These are phyloP conservation scores for Stemphylium beticola DNA, from an alignment of 2,329 filamentous ascomycete genomes.

Conservation along the genomic window DNA sequence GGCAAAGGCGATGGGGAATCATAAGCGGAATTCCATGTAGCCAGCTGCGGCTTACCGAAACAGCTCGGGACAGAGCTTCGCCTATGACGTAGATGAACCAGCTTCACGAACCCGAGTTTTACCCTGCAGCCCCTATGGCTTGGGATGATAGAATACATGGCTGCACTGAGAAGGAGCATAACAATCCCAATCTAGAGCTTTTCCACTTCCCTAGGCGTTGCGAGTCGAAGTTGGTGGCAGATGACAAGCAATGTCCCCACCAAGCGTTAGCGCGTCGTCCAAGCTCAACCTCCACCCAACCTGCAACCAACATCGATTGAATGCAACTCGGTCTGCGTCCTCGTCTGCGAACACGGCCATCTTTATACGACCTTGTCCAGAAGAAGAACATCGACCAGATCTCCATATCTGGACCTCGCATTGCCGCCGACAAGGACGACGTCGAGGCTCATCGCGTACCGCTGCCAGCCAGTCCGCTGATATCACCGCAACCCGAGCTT, in stretches of 20 bases:
- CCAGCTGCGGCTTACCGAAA: constrained; percentile 2
- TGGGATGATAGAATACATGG: neutral
- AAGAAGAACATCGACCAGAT: constrained; percentile 56
- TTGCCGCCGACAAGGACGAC: constrained; percentile 32
- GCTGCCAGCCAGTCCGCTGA: constrained; percentile 45
- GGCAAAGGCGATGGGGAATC: neutral
- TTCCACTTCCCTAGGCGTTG: neutral
- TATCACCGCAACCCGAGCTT: constrained; percentile 39
- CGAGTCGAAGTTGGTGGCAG: constrained; percentile 4
- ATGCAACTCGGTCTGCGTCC: constrained; percentile 64
- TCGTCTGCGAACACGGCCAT: constrained; percentile 65
- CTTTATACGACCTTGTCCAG: constrained; percentile 66
- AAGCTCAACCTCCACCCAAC: constrained; percentile 21
- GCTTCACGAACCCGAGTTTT: neutral
- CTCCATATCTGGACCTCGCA: constrained; percentile 44
- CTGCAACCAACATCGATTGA: constrained; percentile 41
- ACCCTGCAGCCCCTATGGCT: neutral
- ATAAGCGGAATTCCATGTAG: constrained; percentile 2
- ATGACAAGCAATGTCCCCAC: constrained; percentile 23
- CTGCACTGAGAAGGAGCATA: neutral
- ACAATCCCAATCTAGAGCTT: neutral
- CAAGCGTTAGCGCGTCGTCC: constrained; percentile 20
- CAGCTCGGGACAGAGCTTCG: constrained; percentile 9
- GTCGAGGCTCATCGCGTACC: constrained; percentile 40
- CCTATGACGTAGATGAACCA: constrained; percentile 23